A percentile compares a stretch with the other conserved stretches of the same genome.
Conservation (phyloP, 257 asterid species). For the Oldenlandia corymbosa region DNA sequence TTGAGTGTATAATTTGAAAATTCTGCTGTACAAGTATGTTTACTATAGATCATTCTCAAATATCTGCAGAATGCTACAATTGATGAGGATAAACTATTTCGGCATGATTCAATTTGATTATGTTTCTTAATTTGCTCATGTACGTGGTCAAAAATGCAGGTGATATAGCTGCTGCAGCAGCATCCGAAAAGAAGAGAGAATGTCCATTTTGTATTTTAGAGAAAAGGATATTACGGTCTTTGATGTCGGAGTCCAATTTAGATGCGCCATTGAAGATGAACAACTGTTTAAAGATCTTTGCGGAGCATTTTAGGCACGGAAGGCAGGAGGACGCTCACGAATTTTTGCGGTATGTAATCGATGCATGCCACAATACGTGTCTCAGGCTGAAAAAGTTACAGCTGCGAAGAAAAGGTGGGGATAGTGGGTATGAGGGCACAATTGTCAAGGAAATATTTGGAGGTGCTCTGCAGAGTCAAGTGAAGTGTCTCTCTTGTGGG, state of each 20-base stretch:
- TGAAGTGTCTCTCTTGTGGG: slow-evolving; percentile 95
- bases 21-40: no score
- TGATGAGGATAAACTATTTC: background rate
- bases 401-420: slow-evolving; percentile 47
- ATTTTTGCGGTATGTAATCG: slow-evolving; percentile 94
- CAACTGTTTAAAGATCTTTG: slow-evolving; percentile 66
- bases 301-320: slow-evolving; percentile 78
- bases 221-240: slow-evolving; percentile 71
- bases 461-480: slow-evolving; percentile 90
- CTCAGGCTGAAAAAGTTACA: slow-evolving; percentile 83
- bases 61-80: background rate
- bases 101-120: background rate
- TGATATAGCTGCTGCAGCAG: slow-evolving; percentile 56
- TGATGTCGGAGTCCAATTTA: slow-evolving; percentile 51
- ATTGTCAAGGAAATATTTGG: slow-evolving; percentile 92
- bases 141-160: slow-evolving; percentile 34
- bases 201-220: slow-evolving; percentile 96
- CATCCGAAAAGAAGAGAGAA: slow-evolving; percentile 76
- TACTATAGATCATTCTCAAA: no score
- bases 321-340: slow-evolving; percentile 99
- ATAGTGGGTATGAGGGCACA: slow-evolving; percentile 50
- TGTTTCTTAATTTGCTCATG: background rate
- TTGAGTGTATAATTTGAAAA: no score
- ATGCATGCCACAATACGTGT: slow-evolving; percentile 92
- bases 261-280: slow-evolving; percentile 74